Percentiles rank a stretch among this genome's conserved stretches.
Conservation (phyloP, 257 asterid species). For the Nicotiana tabacum region DNA sequence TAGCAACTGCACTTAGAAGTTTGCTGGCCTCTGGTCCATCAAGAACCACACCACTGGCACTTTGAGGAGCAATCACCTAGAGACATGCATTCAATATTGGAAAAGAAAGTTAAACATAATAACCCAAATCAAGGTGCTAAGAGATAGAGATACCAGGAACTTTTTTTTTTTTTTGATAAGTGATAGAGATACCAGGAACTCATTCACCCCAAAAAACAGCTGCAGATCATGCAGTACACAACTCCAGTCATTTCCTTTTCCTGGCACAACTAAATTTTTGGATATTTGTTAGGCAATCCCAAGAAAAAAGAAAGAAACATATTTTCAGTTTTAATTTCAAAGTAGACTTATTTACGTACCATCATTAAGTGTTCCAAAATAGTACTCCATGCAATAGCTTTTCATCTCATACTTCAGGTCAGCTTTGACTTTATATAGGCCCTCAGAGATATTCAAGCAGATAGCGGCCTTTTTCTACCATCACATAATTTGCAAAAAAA, state of each 20-base stretch:
- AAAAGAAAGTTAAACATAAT: background rate
- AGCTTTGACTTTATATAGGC: conserved; percentile 66
- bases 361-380: conserved; percentile 40
- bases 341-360: conserved; percentile 29
- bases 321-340: background rate
- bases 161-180: too few species aligned
- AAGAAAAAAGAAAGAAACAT: background rate
- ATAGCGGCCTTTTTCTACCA: conserved; percentile 64
- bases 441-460: conserved; percentile 41
- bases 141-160: conserved; percentile 18
- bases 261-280: conserved; percentile 29
- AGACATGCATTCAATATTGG: background rate
- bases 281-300: too few species aligned
- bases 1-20: conserved; percentile 92
- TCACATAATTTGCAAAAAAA: conserved; percentile 5
- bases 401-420: conserved; percentile 69
- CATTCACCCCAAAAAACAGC: conserved; percentile 82
- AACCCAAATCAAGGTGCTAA: conserved; percentile 9
- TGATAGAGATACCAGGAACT: conserved; percentile 53
- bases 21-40: conserved; percentile 96
- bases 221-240: conserved; percentile 69
- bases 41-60: conserved; percentile 88
- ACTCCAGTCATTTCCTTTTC: conserved; percentile 64
- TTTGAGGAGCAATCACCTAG: conserved; percentile 90
- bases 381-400: conserved; percentile 82